A percentile compares a stretch with the other conserved stretches of the same genome.
Evolutionary conservation across 441 rosid genomes (phyloP).

Genomic region (Corymbia citriodora): DNA sequence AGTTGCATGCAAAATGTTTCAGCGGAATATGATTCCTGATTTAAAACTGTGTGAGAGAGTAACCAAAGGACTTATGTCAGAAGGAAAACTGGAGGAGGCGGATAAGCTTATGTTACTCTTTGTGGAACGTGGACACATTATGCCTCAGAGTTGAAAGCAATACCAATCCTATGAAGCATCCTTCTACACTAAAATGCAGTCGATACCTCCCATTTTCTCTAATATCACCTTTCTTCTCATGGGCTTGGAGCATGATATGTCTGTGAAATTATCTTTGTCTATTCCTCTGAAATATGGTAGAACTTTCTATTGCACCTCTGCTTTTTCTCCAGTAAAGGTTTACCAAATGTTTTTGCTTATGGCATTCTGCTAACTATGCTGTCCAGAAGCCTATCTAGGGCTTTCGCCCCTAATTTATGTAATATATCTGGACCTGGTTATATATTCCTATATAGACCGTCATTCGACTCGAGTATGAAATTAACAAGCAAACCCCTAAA

Average conservation of each 20-base stretch:
- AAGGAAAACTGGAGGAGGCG: slow-evolving; percentile 62
- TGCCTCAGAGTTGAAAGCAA: slow-evolving; percentile 11
- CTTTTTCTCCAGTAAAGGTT: neutral
- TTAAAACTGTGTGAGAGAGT: slow-evolving; percentile 66
- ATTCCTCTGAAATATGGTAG: neutral
- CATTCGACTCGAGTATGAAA: neutral
- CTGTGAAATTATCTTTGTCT: neutral
- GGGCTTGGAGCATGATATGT: neutral
- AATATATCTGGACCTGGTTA: neutral
- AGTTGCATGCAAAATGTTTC: slow-evolving; percentile 80
- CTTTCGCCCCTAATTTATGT: neutral
- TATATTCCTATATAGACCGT: neutral
- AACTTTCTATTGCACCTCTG: neutral
- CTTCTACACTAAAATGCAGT: neutral
- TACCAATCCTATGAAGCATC: neutral
- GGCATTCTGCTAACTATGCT: neutral
- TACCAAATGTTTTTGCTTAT: neutral
- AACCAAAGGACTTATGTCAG: slow-evolving; percentile 47
- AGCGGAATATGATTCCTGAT: slow-evolving; percentile 66
- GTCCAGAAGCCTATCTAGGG: neutral
- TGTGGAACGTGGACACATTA: slow-evolving; percentile 64
- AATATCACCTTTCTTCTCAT: neutral
- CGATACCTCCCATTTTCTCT: neutral
- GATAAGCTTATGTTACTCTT: slow-evolving; percentile 62
- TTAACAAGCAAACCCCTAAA: neutral